Evolutionary conservation across 805 yeast species (phyloP), one percentile per base, ranked within the genome.

Genomic region (Yarrowia divulgata): DNA sequence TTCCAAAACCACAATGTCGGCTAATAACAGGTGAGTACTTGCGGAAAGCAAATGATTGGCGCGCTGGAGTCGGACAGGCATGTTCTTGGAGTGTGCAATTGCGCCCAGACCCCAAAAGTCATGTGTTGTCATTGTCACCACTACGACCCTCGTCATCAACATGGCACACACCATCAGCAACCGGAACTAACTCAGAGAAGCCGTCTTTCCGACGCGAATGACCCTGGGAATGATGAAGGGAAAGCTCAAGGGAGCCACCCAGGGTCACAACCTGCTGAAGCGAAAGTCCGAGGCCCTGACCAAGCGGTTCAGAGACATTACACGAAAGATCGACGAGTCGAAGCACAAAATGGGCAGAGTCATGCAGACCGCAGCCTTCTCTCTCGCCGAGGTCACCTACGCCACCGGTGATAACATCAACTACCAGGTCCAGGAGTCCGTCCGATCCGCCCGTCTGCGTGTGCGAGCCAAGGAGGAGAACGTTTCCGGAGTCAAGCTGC

Each of bases 351-450:
- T 95, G 98, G 99, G 98, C 64, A 85, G 94, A 73, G 97, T 94
- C 54, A 94, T 94, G 98, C 98, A 95, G 78, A 90, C 97, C 0
- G 99, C 99, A 1, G 96, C 98, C 0, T 94, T 94, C 79, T 93
- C 98, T 8, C 84, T 94, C 74, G 98, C 98, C 2, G 99, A 94
- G 79, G 98, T 94, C 58, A 89, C 95, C 57, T 95, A 95, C 77
- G 99, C 99, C 34, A 94, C 98, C 2, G 98, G 98, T 70, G 97
- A 93, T 76, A 92, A 92, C 80, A 92, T 94, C 74, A 91, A 93
- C 32, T 94, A 92, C 79, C 98, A 95, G 80, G 97, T 95, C 46
- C 97, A 92, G 80, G 98, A 94, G 80, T 87, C 93, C 64, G 98
- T 93, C 52, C 91, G 90, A 75, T 73, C 76, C 40, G 97, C 98